These are phyloP conservation scores for Poa pratensis DNA, from an alignment of 176 grass and related monocot species.

Conservation along the genomic window DNA sequence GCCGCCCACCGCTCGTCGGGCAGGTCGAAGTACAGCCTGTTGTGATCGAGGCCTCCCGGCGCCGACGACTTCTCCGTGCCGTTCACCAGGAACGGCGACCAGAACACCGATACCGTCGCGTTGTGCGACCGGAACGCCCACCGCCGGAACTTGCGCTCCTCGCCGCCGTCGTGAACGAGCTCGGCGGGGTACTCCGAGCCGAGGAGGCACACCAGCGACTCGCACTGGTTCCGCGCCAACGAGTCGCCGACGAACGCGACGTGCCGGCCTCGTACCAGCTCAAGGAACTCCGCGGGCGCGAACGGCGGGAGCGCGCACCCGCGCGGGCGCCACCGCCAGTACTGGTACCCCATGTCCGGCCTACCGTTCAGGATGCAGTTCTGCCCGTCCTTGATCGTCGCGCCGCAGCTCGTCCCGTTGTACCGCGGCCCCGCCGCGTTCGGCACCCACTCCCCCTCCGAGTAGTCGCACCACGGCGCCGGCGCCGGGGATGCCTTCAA, in stretches of 20 bases:
- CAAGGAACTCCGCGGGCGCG: constrained; percentile 52
- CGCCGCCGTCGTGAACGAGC: constrained; percentile 51
- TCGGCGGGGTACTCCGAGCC: constrained; percentile 39
- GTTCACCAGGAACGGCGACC: constrained; percentile 87
- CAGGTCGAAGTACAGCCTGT: constrained; percentile 63
- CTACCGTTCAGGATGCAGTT: constrained; percentile 74
- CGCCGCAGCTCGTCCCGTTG: constrained; percentile 66
- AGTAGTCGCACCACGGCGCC: constrained; percentile 52
- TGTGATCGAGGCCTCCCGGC: constrained; percentile 45
- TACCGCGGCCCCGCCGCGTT: constrained; percentile 47
- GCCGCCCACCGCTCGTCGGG: constrained; percentile 72
- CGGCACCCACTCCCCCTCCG: constrained; percentile 62
- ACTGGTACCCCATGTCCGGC: constrained; percentile 64
- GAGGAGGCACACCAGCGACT: constrained; percentile 77
- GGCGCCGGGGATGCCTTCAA: not conserved
- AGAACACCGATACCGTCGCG: constrained; percentile 76
- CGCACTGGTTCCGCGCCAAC: constrained; percentile 67
- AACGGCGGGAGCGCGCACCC: constrained; percentile 60
- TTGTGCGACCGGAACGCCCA: constrained; percentile 69
- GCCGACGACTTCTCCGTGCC: constrained; percentile 60
- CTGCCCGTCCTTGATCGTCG: constrained; percentile 73
- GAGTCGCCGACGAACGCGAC: constrained; percentile 85
- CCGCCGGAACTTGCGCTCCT: constrained; percentile 74
- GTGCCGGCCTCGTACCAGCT: constrained; percentile 49
- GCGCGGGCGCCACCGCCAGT: constrained; percentile 74